A percentile compares a stretch with the other conserved stretches of the same genome.
These are phyloP conservation scores for Allomyces macrogynus DNA, from an alignment of 192 early-diverging fungal genomes.

Conservation along the genomic window DNA sequence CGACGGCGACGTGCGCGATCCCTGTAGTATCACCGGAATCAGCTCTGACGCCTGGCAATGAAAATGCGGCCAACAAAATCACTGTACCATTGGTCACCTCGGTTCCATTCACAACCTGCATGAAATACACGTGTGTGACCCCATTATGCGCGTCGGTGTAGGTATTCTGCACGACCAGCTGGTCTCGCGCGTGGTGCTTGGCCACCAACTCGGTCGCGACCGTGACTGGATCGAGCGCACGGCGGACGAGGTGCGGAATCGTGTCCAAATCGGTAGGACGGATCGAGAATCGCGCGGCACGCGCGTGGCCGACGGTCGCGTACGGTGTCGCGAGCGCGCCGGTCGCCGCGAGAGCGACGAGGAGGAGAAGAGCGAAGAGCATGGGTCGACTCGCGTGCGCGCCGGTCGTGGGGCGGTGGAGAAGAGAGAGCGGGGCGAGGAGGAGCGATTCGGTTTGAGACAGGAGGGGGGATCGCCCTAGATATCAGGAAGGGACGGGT, in stretches of 20 bases:
- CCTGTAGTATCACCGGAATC: background rate
- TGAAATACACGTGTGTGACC: conserved; percentile 28
- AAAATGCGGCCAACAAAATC: too few relatives aligned
- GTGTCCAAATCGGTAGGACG: background rate
- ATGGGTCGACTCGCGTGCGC: background rate
- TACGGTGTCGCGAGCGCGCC: background rate
- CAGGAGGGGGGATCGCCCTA: background rate
- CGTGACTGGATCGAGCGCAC: background rate
- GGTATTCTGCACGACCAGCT: conserved; percentile 10
- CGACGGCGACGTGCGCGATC: conserved; percentile 21
- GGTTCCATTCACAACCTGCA: conserved; percentile 15
- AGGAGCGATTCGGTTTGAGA: background rate
- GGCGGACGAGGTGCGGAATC: background rate
- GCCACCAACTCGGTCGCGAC: background rate
- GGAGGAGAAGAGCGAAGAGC: background rate
- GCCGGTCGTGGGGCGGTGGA: too few relatives aligned
- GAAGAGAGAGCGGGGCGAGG: too few relatives aligned
- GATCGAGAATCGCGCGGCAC: too few relatives aligned
- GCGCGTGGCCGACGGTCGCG: background rate
- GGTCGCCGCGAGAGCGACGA: background rate
- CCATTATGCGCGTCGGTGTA: conserved; percentile 15
- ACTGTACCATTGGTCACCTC: conserved; percentile 19
- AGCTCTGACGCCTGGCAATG: too few relatives aligned
- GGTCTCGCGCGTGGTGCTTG: background rate
- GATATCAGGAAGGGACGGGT: background rate